phyloP scores from a whole-genome alignment of 345 rosid genomes.

The Hibiscus mutabilis region DNA sequence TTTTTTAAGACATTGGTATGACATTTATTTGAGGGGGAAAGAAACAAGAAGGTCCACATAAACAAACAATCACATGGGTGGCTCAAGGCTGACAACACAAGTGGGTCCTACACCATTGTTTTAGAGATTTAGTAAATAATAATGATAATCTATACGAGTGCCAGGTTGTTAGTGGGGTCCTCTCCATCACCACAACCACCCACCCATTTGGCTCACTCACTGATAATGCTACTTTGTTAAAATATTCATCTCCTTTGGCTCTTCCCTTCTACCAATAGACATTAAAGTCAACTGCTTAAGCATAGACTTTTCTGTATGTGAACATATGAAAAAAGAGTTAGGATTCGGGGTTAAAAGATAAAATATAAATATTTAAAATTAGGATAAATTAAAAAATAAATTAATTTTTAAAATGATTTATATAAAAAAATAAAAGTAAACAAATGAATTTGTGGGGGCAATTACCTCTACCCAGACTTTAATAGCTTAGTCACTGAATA shows the following conservation, averaged over 20 bases:
- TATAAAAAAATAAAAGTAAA: no score
- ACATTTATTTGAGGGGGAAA: constrained; percentile 10
- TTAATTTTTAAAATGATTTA: no score
- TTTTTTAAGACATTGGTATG: not conserved
- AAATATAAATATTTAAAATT: no score
- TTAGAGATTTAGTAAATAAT: not conserved
- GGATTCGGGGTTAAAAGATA: no score
- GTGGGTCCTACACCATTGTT: constrained; percentile 7
- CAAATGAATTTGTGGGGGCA: no score
- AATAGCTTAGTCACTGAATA: no score
- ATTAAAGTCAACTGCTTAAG: not conserved
- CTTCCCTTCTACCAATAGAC: not conserved
- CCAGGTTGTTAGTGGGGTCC: constrained; percentile 39
- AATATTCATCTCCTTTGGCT: not conserved
- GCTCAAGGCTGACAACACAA: constrained; percentile 17
- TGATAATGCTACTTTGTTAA: constrained; percentile 8
- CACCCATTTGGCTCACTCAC: constrained; percentile 28
- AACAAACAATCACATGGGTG: constrained; percentile 29
- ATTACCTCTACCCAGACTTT: no score
- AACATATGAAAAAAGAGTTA: no score
- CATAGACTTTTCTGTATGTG: not conserved
- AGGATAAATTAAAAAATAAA: no score
- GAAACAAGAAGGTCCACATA: not conserved
- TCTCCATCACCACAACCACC: not conserved
- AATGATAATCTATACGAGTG: not conserved